phyloP scores from a whole-genome alignment of 2,329 filamentous ascomycete species.

The Cladosporium oxysporum region DNA sequence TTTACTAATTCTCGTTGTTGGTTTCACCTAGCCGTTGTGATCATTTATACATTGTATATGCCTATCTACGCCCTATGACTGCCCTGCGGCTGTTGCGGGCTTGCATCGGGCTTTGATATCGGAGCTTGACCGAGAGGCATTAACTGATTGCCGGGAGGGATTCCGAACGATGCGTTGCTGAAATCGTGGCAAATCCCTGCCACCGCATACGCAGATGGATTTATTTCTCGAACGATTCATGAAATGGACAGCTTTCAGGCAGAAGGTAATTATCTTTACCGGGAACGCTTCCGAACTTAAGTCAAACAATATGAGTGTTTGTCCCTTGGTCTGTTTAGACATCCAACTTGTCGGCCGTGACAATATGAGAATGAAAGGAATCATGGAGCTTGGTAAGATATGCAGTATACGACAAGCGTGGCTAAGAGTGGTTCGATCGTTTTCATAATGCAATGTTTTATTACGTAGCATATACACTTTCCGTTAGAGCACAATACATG shows the following conservation, averaged over 20 bases:
- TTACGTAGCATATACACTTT: conserved; percentile 3
- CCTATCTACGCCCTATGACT: conserved; percentile 12
- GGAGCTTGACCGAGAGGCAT: not conserved
- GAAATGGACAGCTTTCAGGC: not conserved
- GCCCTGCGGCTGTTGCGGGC: conserved; percentile 17
- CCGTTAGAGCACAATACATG: conserved; percentile 11
- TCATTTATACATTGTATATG: not conserved
- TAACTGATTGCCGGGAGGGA: not conserved
- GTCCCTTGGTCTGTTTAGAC: not conserved
- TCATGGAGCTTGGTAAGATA: not conserved
- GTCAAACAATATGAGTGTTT: not conserved
- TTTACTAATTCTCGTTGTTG: not conserved
- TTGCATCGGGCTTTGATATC: conserved; percentile 8
- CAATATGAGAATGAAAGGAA: not conserved
- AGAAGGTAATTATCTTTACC: not conserved
- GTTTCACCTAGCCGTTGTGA: not conserved
- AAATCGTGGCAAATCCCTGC: not conserved
- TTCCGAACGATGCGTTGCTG: not conserved
- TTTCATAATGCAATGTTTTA: not conserved
- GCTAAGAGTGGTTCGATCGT: not conserved
- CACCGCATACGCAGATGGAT: not conserved
- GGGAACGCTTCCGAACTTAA: not conserved
- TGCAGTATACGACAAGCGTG: not conserved
- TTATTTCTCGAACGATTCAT: not conserved
- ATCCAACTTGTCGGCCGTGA: not conserved